A percentile compares a stretch with the other conserved stretches of the same genome.
Evolutionary conservation across 805 yeast genomes (phyloP).

Genomic region (Myxozyma lipomycoides): DNA sequence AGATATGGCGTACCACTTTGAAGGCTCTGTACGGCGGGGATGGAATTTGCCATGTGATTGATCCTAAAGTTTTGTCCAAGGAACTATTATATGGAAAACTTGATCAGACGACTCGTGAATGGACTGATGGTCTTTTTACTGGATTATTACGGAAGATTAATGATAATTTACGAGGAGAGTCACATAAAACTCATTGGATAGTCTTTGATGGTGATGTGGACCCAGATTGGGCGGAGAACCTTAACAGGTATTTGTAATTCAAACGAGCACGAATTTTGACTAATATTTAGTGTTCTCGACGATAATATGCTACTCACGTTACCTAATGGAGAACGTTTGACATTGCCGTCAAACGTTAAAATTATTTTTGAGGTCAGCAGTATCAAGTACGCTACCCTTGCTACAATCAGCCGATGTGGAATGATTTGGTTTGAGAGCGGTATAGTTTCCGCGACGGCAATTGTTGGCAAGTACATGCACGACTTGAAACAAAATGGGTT

Average conservation of each 20-base stretch:
- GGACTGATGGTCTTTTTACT: conserved; percentile 87
- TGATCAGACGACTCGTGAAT: conserved; percentile 76
- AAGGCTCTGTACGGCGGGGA: conserved; percentile 44
- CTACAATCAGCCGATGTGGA: conserved; percentile 91
- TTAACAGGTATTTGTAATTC: conserved; percentile 45
- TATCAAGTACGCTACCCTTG: conserved; percentile 70
- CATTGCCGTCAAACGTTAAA: conserved; percentile 58
- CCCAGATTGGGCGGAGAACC: conserved; percentile 87
- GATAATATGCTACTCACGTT: conserved; percentile 78
- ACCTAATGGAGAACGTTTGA: conserved; percentile 83
- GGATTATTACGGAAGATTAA: conserved; percentile 55
- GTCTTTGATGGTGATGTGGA: conserved; percentile 91
- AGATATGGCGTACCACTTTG: conserved; percentile 49
- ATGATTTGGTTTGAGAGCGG: conserved; percentile 65
- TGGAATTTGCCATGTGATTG: conserved; percentile 48
- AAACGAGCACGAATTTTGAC: not conserved
- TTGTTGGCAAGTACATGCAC: conserved; percentile 31
- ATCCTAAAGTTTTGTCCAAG: conserved; percentile 72
- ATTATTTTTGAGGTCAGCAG: conserved; percentile 74
- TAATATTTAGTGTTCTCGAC: conserved; percentile 63
- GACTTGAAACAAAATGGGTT: conserved; percentile 11
- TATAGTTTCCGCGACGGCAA: conserved; percentile 30
- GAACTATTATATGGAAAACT: conserved; percentile 63
- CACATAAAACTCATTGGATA: conserved; percentile 59
- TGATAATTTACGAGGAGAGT: conserved; percentile 58